Evolutionary conservation across 352 stramenopile species (phyloP).

Genomic region (Pythium rhizo-oryzae): DNA sequence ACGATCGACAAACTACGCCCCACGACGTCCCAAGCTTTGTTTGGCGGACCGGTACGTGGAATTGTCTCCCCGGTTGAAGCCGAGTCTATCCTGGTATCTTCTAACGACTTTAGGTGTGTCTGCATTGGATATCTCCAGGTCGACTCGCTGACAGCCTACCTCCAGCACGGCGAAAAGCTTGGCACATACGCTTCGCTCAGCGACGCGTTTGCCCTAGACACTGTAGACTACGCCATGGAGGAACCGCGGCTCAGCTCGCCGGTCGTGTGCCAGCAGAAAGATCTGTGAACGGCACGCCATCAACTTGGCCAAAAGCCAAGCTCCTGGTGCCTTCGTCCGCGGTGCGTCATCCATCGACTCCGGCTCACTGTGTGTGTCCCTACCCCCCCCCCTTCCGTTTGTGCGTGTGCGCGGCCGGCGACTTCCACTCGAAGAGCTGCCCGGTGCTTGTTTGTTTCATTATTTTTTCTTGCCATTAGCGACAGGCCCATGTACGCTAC

Average conservation of each 20-base stretch:
- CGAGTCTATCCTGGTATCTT: no score
- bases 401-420: not conserved
- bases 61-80: no score
- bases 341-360: not conserved
- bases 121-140: constrained; percentile 11
- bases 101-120: not conserved
- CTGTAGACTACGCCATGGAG: constrained; percentile 29
- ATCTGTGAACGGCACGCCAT: constrained; percentile 11
- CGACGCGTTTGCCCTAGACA: constrained; percentile 21
- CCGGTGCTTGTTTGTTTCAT: not conserved
- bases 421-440: not conserved
- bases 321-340: not conserved
- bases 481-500: constrained; percentile 12
- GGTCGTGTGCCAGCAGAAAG: constrained; percentile 19
- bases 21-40: constrained; percentile 4
- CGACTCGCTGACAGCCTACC: constrained; percentile 18
- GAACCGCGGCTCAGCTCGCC: constrained; percentile 27
- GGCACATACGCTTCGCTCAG: constrained; percentile 6
- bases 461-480: constrained; percentile 13
- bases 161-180: constrained; percentile 27
- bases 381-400: constrained; percentile 1
- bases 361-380: constrained; percentile 1
- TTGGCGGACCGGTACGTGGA: constrained; percentile 17
- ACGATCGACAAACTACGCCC: constrained; percentile 17
- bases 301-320: not conserved